phyloP scores from a whole-genome alignment of 306 rosid genomes.

The Lablab purpureus region DNA sequence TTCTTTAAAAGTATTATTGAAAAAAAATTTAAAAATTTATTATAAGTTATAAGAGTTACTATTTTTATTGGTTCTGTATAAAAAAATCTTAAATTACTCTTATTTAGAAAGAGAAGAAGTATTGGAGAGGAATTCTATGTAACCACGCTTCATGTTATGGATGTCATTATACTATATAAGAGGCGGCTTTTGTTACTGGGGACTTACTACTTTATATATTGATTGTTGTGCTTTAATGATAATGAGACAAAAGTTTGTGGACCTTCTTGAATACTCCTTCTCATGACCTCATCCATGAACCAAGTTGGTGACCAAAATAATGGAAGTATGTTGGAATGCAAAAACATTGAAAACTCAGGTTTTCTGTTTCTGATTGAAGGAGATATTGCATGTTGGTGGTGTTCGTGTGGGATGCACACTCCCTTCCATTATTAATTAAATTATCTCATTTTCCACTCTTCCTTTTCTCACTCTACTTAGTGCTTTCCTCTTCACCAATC shows the following conservation, averaged over 20 bases:
- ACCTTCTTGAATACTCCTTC: conserved; percentile 18
- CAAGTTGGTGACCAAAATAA: conserved; percentile 47
- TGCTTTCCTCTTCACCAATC: conserved; percentile 85
- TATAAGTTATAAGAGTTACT: too few relatives aligned
- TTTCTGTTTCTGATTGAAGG: conserved; percentile 30
- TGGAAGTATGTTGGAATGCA: conserved; percentile 45
- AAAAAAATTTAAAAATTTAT: too few relatives aligned
- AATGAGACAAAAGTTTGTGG: conserved; percentile 26
- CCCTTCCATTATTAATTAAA: conserved; percentile 54
- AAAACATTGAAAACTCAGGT: conserved; percentile 40
- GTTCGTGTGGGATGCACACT: conserved; percentile 79
- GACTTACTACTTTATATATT: conserved; percentile 14
- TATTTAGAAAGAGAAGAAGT: too few relatives aligned
- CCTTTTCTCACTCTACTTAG: conserved; percentile 30
- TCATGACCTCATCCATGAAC: conserved; percentile 41
- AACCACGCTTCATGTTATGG: conserved; percentile 37
- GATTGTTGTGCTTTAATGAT: conserved; percentile 7
- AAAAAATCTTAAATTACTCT: too few relatives aligned
- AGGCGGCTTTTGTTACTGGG: background rate
- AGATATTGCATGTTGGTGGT: conserved; percentile 61
- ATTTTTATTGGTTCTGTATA: too few relatives aligned
- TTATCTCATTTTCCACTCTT: conserved; percentile 57
- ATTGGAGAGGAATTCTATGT: background rate
- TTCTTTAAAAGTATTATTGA: too few relatives aligned
- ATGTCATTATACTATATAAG: conserved; percentile 30